phyloP scores from a whole-genome alignment of 306 rosid genomes.

The Quercus berberidifolia region DNA sequence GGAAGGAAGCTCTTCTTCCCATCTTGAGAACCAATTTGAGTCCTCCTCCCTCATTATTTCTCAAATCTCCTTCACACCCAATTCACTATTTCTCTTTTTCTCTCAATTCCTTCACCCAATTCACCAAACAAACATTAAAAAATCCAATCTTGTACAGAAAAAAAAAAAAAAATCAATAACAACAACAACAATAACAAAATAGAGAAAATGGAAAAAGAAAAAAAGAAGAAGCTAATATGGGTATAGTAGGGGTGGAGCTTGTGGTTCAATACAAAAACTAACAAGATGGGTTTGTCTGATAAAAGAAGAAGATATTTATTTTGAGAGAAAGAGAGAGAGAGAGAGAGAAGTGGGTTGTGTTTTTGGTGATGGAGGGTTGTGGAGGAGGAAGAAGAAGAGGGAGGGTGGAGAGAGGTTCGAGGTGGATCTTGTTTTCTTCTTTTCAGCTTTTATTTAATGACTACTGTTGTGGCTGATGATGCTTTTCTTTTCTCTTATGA shows the following conservation, averaged over 20 bases:
- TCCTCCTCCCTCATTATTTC: constrained; percentile 82
- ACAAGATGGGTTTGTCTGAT: not conserved
- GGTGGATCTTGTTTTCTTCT: constrained; percentile 87
- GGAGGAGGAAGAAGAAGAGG: not conserved
- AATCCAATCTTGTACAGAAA: not conserved
- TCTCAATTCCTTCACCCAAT: not conserved
- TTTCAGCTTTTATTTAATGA: constrained; percentile 43
- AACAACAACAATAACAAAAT: not conserved
- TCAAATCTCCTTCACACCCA: constrained; percentile 22
- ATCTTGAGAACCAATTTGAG: constrained; percentile 80
- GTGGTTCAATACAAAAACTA: too few species aligned
- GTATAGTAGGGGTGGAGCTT: too few species aligned
- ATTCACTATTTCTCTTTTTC: constrained; percentile 1
- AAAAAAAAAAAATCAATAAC: too few species aligned
- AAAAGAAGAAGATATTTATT: not conserved
- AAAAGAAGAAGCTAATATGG: not conserved
- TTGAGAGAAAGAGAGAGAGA: not conserved
- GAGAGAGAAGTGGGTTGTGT: not conserved
- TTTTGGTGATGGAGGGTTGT: not conserved
- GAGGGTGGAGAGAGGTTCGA: constrained; percentile 72
- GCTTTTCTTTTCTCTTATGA: constrained; percentile 15
- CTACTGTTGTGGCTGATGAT: constrained; percentile 25
- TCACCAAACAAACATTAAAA: not conserved
- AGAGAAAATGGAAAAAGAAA: not conserved
- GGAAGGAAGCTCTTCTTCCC: constrained; percentile 86